Conservation (phyloP, 83 land plant species). For the Picea abies region DNA sequence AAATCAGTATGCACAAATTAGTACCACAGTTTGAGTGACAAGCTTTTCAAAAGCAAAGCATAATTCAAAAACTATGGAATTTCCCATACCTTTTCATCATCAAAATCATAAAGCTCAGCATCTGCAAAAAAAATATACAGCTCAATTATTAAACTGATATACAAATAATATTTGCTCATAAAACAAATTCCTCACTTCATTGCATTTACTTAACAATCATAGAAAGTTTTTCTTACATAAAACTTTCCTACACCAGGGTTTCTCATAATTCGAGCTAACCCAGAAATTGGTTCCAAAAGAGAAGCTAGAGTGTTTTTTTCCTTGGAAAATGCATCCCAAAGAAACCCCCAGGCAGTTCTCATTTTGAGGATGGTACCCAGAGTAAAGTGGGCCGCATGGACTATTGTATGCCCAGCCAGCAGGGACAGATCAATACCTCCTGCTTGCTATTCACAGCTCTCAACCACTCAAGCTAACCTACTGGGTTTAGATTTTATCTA, state of each 20-base stretch:
- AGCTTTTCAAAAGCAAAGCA: neutral
- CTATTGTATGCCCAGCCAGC: too few species aligned
- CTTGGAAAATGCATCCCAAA: too few species aligned
- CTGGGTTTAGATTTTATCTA: too few species aligned
- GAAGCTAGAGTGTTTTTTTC: too few species aligned
- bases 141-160: conserved; percentile 3
- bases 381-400: neutral
- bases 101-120: conserved; percentile 95
- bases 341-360: neutral
- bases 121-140: conserved; percentile 40
- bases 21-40: neutral
- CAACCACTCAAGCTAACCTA: too few species aligned
- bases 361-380: too few species aligned
- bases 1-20: conserved; percentile 9
- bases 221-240: neutral
- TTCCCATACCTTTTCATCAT: conserved; percentile 80
- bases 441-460: too few species aligned
- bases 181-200: neutral
- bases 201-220: neutral
- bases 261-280: neutral
- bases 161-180: neutral
- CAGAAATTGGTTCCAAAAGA: neutral
- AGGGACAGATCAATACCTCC: too few species aligned
- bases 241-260: neutral
- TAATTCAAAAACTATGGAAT: neutral